Percentiles rank a stretch among this genome's conserved stretches.
Evolutionary conservation across 1,139 yeast species (phyloP).

Genomic region (Hyphopichia pseudoburtonii): DNA sequence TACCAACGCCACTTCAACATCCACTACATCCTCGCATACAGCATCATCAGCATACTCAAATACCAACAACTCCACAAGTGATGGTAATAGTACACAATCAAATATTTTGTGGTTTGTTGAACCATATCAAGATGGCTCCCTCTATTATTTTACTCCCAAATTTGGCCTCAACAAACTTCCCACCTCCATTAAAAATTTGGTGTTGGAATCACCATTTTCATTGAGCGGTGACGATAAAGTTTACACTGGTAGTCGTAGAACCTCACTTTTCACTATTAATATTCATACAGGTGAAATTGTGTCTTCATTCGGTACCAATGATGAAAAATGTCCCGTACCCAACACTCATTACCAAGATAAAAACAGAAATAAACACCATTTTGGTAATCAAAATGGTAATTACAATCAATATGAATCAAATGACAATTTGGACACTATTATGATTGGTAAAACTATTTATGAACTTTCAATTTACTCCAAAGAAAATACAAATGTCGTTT

Average conservation of each 20-base stretch:
- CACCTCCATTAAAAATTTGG: constrained; percentile 74
- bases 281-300: constrained; percentile 75
- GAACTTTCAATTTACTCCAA: constrained; percentile 54
- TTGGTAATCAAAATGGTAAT: too few species aligned
- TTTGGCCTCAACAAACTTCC: constrained; percentile 82
- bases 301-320: constrained; percentile 60
- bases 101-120: constrained; percentile 78
- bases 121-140: constrained; percentile 81
- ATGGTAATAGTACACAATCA: constrained; percentile 17
- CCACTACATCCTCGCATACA: constrained; percentile 2
- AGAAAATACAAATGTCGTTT: constrained; percentile 55
- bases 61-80: constrained; percentile 21
- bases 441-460: constrained; percentile 53
- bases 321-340: constrained; percentile 34
- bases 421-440: constrained; percentile 27
- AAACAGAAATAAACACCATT: too few species aligned
- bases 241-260: constrained; percentile 80
- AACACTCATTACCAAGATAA: constrained; percentile 19
- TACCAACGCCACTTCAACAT: constrained; percentile 17
- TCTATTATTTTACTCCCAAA: constrained; percentile 82
- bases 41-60: constrained; percentile 16
- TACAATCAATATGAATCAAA: constrained; percentile 5
- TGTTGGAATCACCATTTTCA: constrained; percentile 80
- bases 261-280: constrained; percentile 76
- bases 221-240: constrained; percentile 81